Conservation (phyloP, 805 yeast species). For the Barnettozyma botsteinii region DNA sequence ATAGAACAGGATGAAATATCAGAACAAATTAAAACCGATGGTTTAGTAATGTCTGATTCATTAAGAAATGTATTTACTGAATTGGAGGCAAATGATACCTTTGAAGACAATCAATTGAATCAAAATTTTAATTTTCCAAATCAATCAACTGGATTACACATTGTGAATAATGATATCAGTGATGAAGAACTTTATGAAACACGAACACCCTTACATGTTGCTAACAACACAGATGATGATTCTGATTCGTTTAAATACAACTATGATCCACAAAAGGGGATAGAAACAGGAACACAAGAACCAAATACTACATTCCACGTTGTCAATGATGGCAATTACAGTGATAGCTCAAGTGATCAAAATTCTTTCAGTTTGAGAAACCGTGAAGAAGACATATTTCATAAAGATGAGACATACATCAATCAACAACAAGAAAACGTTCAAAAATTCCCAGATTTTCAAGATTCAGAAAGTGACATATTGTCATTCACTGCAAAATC, state of each 20-base stretch:
- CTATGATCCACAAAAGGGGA: not conserved
- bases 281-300: conserved; percentile 3
- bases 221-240: not conserved
- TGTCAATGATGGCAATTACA: conserved; percentile 25
- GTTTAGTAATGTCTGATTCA: conserved; percentile 2
- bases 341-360: conserved; percentile 7
- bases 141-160: not conserved
- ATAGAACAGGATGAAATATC: not conserved
- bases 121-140: not conserved
- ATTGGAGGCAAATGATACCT: not conserved
- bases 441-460: no score
- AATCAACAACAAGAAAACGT: conserved; percentile 12
- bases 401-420: conserved; percentile 11
- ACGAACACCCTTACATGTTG: not conserved
- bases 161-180: conserved; percentile 1
- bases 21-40: not conserved
- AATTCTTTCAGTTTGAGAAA: not conserved
- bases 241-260: not conserved
- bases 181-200: not conserved
- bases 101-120: not conserved
- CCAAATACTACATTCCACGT: conserved; percentile 21
- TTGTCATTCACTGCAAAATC: conserved; percentile 32
- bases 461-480: conserved; percentile 24
- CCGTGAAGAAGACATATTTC: not conserved
- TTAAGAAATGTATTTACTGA: not conserved